Percentiles rank a stretch among this genome's conserved stretches.
Conservation (phyloP, 177 flowering plant species). For the Tripterygium wilfordii region DNA sequence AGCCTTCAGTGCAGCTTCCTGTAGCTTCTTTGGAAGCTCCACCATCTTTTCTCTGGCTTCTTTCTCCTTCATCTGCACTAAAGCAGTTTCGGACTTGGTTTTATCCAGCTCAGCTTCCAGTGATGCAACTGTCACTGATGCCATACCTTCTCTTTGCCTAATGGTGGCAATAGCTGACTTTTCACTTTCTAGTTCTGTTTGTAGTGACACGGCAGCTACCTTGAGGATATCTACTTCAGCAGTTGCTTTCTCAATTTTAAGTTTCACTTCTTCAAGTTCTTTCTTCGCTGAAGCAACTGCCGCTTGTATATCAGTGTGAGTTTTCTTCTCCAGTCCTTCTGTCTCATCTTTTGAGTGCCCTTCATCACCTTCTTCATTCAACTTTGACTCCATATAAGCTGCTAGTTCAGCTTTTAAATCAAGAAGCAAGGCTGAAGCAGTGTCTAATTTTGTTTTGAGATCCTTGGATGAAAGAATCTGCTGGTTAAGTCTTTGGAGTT, state of each 20-base stretch:
- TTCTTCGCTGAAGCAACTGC: conserved; percentile 57
- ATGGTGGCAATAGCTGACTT: conserved; percentile 56
- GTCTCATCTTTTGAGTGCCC: conserved; percentile 11
- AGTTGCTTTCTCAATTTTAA: conserved; percentile 69
- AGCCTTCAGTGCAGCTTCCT: conserved; percentile 65
- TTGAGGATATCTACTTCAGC: conserved; percentile 61
- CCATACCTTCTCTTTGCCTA: conserved; percentile 89
- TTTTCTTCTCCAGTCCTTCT: conserved; percentile 26
- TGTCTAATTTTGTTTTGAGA: conserved; percentile 56
- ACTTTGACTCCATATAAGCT: conserved; percentile 74
- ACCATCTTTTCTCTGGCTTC: conserved; percentile 71
- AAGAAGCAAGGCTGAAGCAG: conserved; percentile 51
- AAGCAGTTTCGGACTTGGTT: conserved; percentile 49
- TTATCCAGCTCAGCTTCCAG: conserved; percentile 74
- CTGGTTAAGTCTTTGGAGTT: conserved; percentile 46
- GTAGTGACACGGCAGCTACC: conserved; percentile 59
- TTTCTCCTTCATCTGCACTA: conserved; percentile 63
- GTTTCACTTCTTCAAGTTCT: conserved; percentile 82
- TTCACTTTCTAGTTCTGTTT: conserved; percentile 68
- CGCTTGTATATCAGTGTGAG: conserved; percentile 41
- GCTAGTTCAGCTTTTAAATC: conserved; percentile 69
- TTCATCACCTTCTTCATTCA: conserved; percentile 38
- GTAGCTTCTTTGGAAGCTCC: conserved; percentile 70
- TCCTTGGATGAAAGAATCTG: conserved; percentile 55
- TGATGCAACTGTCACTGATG: conserved; percentile 75